Percentiles rank a stretch among this genome's conserved stretches.
Conservation (phyloP, 495 filamentous ascomycete species). For the Penicillium chermesinum region DNA sequence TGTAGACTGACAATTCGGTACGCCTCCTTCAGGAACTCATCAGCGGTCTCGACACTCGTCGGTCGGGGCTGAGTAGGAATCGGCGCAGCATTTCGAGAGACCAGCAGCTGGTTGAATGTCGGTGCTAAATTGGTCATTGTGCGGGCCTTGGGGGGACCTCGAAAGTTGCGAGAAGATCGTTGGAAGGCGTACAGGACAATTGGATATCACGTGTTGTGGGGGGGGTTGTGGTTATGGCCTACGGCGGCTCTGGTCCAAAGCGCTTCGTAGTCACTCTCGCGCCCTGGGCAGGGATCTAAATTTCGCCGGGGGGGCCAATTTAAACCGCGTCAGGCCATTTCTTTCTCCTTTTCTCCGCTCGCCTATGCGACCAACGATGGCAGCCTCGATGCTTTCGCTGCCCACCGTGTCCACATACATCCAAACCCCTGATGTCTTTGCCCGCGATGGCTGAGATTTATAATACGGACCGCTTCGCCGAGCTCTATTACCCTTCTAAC, state of each 20-base stretch:
- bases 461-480: slow-evolving; percentile 21
- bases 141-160: slow-evolving; percentile 5
- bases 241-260: not conserved
- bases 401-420: not conserved
- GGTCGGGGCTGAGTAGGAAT: slow-evolving; percentile 2
- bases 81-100: slow-evolving; percentile 34
- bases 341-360: not conserved
- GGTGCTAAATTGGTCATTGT: slow-evolving; percentile 69
- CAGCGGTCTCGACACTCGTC: slow-evolving; percentile 50
- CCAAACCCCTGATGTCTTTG: slow-evolving; percentile 1
- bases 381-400: slow-evolving; percentile 1
- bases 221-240: no score
- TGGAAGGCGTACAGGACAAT: slow-evolving; percentile 1
- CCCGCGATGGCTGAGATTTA: slow-evolving; percentile 22
- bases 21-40: slow-evolving; percentile 94
- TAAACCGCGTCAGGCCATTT: not conserved
- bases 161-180: not conserved
- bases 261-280: no score
- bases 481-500: slow-evolving; percentile 22
- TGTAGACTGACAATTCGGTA: slow-evolving; percentile 72
- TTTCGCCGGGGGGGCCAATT: slow-evolving; percentile 8
- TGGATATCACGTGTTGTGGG: slow-evolving; percentile 4
- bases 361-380: slow-evolving; percentile 1
- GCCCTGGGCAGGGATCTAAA: slow-evolving; percentile 1
- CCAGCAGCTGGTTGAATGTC: slow-evolving; percentile 56